These are phyloP conservation scores for Erythrophleum fordii DNA, from an alignment of 306 rosid species.

Conservation along the genomic window DNA sequence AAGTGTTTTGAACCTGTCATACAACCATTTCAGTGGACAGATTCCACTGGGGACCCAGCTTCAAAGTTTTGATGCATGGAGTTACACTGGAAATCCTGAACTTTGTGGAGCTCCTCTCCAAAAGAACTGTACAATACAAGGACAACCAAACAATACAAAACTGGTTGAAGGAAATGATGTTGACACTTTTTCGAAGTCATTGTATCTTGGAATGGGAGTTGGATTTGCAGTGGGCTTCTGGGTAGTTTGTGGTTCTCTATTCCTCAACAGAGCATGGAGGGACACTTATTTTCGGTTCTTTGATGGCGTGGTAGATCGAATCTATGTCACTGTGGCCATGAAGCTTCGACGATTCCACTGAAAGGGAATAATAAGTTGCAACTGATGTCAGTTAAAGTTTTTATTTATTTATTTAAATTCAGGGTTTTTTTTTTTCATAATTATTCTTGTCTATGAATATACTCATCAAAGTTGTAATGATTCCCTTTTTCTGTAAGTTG, in stretches of 20 bases:
- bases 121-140: not conserved
- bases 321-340: not conserved
- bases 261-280: not conserved
- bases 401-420: not conserved
- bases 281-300: not conserved
- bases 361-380: not conserved
- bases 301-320: not conserved
- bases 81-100: not conserved
- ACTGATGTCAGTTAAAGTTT: not conserved
- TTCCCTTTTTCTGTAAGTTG: not conserved
- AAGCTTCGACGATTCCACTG: not conserved
- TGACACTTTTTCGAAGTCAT: not conserved
- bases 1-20: not conserved
- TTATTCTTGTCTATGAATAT: not conserved
- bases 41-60: too few species aligned
- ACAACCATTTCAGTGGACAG: not conserved
- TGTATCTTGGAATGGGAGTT: slow-evolving; percentile 10
- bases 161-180: not conserved
- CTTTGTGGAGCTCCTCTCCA: not conserved
- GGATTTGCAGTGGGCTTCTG: not conserved
- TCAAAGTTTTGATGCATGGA: too few species aligned
- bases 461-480: not conserved
- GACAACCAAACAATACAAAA: not conserved
- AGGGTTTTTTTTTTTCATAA: not conserved
- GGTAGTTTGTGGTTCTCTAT: not conserved